A percentile compares a stretch with the other conserved stretches of the same genome.
These are phyloP conservation scores for Microdochium bolleyi DNA, from an alignment of 2,329 filamentous ascomycete genomes.

Conservation along the genomic window DNA sequence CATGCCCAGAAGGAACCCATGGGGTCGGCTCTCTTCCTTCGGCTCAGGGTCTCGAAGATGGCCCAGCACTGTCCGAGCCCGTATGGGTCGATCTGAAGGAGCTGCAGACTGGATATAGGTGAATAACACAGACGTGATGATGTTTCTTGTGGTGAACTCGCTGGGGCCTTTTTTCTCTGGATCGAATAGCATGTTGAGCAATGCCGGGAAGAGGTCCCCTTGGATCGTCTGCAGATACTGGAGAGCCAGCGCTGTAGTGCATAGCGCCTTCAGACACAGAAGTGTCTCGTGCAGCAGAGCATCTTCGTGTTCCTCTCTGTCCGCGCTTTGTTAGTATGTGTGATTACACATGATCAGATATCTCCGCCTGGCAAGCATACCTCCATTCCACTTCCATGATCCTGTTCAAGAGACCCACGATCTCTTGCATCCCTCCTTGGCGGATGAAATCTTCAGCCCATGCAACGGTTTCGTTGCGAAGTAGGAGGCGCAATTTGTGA, in stretches of 20 bases:
- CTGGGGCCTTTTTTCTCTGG: slow-evolving; percentile 97
- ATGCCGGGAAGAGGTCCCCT: slow-evolving; percentile 71
- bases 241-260: slow-evolving; percentile 81
- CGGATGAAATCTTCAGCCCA: slow-evolving; percentile 93
- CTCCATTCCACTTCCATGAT: slow-evolving; percentile 96
- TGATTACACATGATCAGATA: background rate
- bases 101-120: slow-evolving; percentile 71
- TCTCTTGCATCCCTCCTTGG: slow-evolving; percentile 85
- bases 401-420: slow-evolving; percentile 78
- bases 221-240: slow-evolving; percentile 76
- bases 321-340: background rate
- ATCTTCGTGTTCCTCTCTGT: slow-evolving; percentile 90
- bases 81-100: slow-evolving; percentile 51
- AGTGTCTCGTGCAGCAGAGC: slow-evolving; percentile 85
- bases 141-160: slow-evolving; percentile 88
- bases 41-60: slow-evolving; percentile 77
- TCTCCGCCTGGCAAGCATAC: slow-evolving; percentile 36
- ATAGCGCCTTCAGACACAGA: slow-evolving; percentile 87
- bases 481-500: slow-evolving; percentile 81
- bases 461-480: slow-evolving; percentile 89
- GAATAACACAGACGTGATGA: slow-evolving; percentile 83
- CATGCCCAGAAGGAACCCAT: slow-evolving; percentile 87
- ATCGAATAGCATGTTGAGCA: slow-evolving; percentile 86
- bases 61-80: slow-evolving; percentile 65
- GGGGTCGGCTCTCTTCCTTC: slow-evolving; percentile 65